Percentiles rank a stretch among this genome's conserved stretches.
phyloP scores from a whole-genome alignment of 1,139 yeast genomes.

The Neolecta irregularis region DNA sequence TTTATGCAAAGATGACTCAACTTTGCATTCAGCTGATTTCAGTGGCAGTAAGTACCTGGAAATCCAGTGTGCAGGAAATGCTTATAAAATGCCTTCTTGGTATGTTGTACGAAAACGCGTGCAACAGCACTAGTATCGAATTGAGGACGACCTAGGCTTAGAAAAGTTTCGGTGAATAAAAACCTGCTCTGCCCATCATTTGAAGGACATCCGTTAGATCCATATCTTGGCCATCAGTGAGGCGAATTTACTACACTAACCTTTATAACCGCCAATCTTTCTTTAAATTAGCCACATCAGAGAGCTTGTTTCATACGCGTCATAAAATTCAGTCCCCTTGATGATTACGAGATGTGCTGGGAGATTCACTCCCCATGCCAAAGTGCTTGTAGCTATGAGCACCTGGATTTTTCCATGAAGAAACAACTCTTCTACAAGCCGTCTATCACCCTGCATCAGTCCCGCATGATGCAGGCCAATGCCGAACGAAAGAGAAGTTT shows the following conservation, averaged over 20 bases:
- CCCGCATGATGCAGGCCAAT: slow-evolving; percentile 98
- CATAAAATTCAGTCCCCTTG: slow-evolving; percentile 84
- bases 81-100: slow-evolving; percentile 81
- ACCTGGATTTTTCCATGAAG: slow-evolving; percentile 78
- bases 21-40: too few relatives aligned
- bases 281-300: too few relatives aligned
- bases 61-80: slow-evolving; percentile 90
- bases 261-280: too few relatives aligned
- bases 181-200: slow-evolving; percentile 53
- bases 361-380: slow-evolving; percentile 95
- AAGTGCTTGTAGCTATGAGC: slow-evolving; percentile 81
- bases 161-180: slow-evolving; percentile 28
- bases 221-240: too few relatives aligned
- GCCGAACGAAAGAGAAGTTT: slow-evolving; percentile 77
- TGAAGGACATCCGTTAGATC: slow-evolving; percentile 82
- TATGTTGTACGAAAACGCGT: slow-evolving; percentile 81
- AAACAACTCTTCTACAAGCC: slow-evolving; percentile 71
- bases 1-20: slow-evolving; percentile 85
- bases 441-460: slow-evolving; percentile 76
- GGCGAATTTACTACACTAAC: too few relatives aligned
- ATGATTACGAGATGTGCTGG: slow-evolving; percentile 90
- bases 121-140: slow-evolving; percentile 93
- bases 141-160: slow-evolving; percentile 96
- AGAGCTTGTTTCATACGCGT: slow-evolving; percentile 65
- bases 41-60: too few relatives aligned